Evolutionary conservation across 2,329 filamentous ascomycete genomes (phyloP).

Genomic region (Aureobasidium vineae): DNA sequence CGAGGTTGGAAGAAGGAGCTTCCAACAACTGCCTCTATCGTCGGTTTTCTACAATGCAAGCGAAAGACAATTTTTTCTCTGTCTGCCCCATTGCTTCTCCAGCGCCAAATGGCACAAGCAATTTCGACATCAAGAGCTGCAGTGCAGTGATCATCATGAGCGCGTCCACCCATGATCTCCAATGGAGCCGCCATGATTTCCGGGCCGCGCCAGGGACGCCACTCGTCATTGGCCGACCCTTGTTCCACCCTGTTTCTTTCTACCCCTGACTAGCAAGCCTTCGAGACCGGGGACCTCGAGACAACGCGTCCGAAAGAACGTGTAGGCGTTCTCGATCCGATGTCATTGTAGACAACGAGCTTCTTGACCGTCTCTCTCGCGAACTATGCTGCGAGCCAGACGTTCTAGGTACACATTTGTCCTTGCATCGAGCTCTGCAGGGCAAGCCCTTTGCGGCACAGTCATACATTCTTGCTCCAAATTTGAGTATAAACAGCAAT

Average conservation of each 20-base stretch:
- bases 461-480: constrained; percentile 9
- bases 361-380: not conserved
- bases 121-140: constrained; percentile 7
- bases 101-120: constrained; percentile 18
- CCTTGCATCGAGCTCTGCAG: constrained; percentile 13
- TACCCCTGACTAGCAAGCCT: constrained; percentile 12
- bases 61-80: not conserved
- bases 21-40: not conserved
- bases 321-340: not conserved
- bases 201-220: constrained; percentile 16
- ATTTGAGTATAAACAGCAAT: constrained; percentile 4
- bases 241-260: not conserved
- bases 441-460: not conserved
- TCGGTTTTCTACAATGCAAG: not conserved
- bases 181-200: constrained; percentile 21
- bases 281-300: constrained; percentile 11
- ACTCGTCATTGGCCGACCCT: constrained; percentile 12
- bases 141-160: constrained; percentile 11
- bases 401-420: not conserved
- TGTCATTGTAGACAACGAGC: not conserved
- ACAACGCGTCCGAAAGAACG: constrained; percentile 15
- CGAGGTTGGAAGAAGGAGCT: not conserved
- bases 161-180: constrained; percentile 6
- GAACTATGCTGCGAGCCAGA: not conserved
- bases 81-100: not conserved